These are phyloP conservation scores for Pharnaceum exiguum DNA, from an alignment of 148 eudicot genomes.

Conservation along the genomic window DNA sequence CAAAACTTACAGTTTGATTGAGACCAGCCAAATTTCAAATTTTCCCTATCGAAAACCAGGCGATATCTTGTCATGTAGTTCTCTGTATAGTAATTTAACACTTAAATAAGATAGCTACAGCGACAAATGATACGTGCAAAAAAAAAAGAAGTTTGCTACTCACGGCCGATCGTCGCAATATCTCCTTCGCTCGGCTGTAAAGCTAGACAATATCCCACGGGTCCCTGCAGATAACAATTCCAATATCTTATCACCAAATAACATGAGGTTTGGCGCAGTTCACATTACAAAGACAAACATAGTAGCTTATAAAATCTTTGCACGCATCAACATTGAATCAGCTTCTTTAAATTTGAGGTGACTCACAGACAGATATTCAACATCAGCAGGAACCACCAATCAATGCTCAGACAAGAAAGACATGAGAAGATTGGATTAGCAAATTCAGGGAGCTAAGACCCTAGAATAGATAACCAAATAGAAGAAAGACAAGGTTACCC, in stretches of 20 bases:
- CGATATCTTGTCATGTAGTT: slow-evolving; percentile 89
- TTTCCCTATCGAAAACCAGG: slow-evolving; percentile 90
- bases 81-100: slow-evolving; percentile 42
- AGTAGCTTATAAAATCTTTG: no score
- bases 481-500: no score
- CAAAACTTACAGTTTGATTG: slow-evolving; percentile 73
- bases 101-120: neutral
- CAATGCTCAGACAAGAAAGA: no score
- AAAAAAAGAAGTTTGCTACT: slow-evolving; percentile 20
- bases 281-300: no score
- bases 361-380: no score
- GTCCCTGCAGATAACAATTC: slow-evolving; percentile 39
- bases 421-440: no score
- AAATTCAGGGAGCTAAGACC: no score
- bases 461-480: no score
- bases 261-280: neutral
- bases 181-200: slow-evolving; percentile 45
- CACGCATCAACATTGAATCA: neutral
- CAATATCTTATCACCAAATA: neutral
- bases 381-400: no score
- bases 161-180: slow-evolving; percentile 79
- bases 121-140: neutral
- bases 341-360: no score
- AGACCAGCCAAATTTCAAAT: slow-evolving; percentile 85
- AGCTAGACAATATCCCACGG: slow-evolving; percentile 75